Conservation (phyloP, 2,329 filamentous ascomycete genomes). For the Zalaria sp. region DNA sequence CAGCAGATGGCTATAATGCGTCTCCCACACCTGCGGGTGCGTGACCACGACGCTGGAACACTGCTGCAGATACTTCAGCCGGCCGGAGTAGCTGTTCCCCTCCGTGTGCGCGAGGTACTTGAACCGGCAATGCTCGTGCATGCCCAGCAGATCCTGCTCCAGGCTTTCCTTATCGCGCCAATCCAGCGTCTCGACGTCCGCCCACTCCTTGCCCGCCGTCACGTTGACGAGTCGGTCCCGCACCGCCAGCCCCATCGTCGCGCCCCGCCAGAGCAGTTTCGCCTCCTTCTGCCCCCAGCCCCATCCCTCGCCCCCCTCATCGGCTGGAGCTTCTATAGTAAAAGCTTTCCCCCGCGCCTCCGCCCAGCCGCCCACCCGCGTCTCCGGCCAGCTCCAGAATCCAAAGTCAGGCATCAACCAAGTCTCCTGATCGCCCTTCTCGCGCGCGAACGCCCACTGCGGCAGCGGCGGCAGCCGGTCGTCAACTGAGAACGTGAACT, state of each 20-base stretch:
- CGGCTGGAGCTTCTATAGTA: no score
- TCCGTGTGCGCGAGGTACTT: constrained; percentile 13
- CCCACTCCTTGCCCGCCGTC: constrained; percentile 19
- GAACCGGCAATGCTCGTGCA: constrained; percentile 7
- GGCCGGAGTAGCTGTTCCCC: constrained; percentile 19
- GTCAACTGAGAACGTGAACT: constrained; percentile 20
- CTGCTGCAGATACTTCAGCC: constrained; percentile 19
- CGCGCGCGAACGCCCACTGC: constrained; percentile 1
- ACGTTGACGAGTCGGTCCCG: constrained; percentile 16
- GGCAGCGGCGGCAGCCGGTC: constrained; percentile 1
- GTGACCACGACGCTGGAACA: constrained; percentile 18
- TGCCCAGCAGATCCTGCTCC: not conserved
- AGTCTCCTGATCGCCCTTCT: constrained; percentile 17
- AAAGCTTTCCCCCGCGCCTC: not conserved
- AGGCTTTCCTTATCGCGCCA: not conserved
- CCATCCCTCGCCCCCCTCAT: not conserved
- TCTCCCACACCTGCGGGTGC: constrained; percentile 16
- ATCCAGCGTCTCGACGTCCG: constrained; percentile 18
- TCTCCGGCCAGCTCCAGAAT: constrained; percentile 35
- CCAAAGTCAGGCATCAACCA: constrained; percentile 32
- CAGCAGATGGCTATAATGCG: constrained; percentile 17
- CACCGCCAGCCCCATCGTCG: constrained; percentile 13
- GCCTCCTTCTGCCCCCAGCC: not conserved
- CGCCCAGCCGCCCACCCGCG: constrained; percentile 1
- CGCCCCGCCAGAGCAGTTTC: constrained; percentile 18